phyloP scores from a whole-genome alignment of 2,329 filamentous ascomycete species.

The Paraphaeosphaeria sporulosa region DNA sequence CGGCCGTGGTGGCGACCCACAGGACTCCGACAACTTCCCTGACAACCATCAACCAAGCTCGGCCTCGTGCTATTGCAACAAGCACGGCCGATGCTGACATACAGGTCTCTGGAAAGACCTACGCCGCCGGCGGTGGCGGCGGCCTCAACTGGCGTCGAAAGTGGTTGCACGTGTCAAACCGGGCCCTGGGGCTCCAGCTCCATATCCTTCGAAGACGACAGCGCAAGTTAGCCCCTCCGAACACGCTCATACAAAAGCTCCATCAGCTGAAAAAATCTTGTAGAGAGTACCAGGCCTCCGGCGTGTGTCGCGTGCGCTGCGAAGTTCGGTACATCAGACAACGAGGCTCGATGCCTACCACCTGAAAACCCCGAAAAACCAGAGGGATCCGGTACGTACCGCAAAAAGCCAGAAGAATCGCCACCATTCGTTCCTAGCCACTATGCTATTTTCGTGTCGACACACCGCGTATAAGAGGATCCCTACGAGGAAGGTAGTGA shows the following conservation, averaged over 20 bases:
- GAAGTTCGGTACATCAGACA: background rate
- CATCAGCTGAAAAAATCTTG: too few relatives aligned
- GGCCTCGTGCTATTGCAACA: background rate
- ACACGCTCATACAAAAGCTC: background rate
- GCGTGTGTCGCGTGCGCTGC: background rate
- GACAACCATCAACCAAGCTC: background rate
- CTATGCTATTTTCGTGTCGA: background rate
- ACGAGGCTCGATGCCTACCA: background rate
- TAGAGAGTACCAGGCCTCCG: background rate
- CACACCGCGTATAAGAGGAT: background rate
- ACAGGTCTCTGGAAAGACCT: background rate
- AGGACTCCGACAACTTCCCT: background rate
- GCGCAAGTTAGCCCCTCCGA: background rate
- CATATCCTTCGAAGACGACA: background rate
- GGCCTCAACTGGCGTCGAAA: background rate
- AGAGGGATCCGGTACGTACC: background rate
- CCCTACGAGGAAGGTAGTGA: too few relatives aligned
- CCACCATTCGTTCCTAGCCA: background rate
- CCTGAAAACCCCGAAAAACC: background rate
- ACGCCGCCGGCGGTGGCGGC: background rate
- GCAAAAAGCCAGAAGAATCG: background rate
- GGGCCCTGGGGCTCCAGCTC: background rate
- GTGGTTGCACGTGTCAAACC: background rate
- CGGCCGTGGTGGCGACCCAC: background rate
- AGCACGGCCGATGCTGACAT: background rate